Evolutionary conservation across 805 yeast species (phyloP).

Genomic region (Saturnispora kantuleensis): DNA sequence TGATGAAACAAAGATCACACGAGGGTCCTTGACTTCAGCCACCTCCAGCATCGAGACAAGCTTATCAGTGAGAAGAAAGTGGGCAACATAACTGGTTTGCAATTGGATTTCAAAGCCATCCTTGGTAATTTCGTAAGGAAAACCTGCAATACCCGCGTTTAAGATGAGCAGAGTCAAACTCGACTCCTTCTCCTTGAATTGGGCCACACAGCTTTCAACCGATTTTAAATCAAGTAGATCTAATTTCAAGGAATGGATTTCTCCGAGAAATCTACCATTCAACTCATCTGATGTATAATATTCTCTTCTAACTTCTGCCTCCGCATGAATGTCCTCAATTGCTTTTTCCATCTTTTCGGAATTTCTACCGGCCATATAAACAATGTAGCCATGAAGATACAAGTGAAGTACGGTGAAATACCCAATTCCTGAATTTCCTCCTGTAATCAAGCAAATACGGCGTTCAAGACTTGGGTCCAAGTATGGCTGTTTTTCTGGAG

Average conservation of each 20-base stretch:
- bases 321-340: conserved; percentile 42
- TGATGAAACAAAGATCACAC: conserved; percentile 59
- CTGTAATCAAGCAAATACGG: conserved; percentile 64
- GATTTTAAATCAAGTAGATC: conserved; percentile 43
- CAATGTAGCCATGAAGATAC: conserved; percentile 66
- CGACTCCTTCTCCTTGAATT: conserved; percentile 37
- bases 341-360: conserved; percentile 45
- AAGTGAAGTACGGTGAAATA: conserved; percentile 66
- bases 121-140: conserved; percentile 51
- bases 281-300: conserved; percentile 15
- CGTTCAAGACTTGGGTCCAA: conserved; percentile 44
- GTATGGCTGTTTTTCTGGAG: conserved; percentile 51
- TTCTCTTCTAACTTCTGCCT: conserved; percentile 34
- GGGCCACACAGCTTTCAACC: conserved; percentile 39
- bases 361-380: conserved; percentile 68
- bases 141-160: conserved; percentile 75
- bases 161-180: conserved; percentile 53
- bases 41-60: conserved; percentile 44
- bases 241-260: conserved; percentile 39
- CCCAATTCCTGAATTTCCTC: conserved; percentile 78
- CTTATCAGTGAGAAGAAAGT: conserved; percentile 56
- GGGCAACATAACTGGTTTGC: conserved; percentile 71
- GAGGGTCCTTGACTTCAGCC: conserved; percentile 28
- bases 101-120: conserved; percentile 70
- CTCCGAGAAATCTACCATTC: conserved; percentile 33